These are phyloP conservation scores for Chamaecrista fasciculata DNA, from an alignment of 306 rosid genomes.

Conservation along the genomic window DNA sequence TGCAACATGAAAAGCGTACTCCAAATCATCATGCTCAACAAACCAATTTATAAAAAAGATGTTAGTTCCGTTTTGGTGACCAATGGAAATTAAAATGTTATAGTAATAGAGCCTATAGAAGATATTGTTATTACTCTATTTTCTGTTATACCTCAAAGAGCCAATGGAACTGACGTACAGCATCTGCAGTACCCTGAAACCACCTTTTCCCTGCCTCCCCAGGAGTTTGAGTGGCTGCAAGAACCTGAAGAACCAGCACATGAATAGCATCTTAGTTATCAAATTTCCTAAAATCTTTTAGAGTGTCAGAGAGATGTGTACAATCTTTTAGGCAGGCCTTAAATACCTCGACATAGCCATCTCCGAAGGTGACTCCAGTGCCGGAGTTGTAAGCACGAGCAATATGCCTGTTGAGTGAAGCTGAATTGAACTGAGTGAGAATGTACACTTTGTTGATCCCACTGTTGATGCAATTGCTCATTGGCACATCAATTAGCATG, in stretches of 20 bases:
- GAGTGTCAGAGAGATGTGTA: not conserved
- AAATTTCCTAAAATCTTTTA: not conserved
- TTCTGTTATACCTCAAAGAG: constrained; percentile 74
- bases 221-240: no score
- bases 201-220: constrained; percentile 82
- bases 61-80: no score
- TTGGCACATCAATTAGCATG: constrained; percentile 88
- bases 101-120: no score
- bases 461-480: no score
- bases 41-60: no score
- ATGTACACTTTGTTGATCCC: no score
- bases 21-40: constrained; percentile 17
- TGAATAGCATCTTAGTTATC: not conserved
- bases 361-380: no score
- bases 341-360: constrained; percentile 85
- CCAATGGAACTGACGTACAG: constrained; percentile 98
- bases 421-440: constrained; percentile 93
- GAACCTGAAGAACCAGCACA: constrained; percentile 55
- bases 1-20: constrained; percentile 32
- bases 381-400: constrained; percentile 90
- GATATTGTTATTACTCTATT: not conserved
- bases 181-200: constrained; percentile 98
- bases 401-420: constrained; percentile 90
- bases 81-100: no score
- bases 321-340: not conserved